These are phyloP conservation scores for Geranium incanum DNA, from an alignment of 441 rosid genomes.

Conservation along the genomic window DNA sequence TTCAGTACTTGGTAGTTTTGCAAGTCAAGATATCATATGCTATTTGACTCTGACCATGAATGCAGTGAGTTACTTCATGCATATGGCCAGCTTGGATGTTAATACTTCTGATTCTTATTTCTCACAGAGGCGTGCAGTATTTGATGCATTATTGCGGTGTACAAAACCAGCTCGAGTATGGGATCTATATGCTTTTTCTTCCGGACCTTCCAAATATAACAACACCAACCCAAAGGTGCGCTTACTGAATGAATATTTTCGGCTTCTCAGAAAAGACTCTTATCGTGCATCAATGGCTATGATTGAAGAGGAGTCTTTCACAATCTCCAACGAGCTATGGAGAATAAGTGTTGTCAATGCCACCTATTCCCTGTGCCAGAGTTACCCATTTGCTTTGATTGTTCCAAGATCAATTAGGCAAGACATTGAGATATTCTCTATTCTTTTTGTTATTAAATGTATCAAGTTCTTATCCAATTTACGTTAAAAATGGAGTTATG, in stretches of 20 bases:
- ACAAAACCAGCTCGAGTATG: conserved; percentile 59
- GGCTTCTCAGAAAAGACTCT: conserved; percentile 68
- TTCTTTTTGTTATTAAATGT: conserved; percentile 6
- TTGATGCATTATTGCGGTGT: conserved; percentile 55
- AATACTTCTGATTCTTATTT: conserved; percentile 20
- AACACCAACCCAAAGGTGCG: conserved; percentile 74
- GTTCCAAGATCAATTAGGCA: conserved; percentile 82
- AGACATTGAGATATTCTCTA: conserved; percentile 25
- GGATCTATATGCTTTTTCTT: conserved; percentile 85
- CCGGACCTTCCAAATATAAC: conserved; percentile 63
- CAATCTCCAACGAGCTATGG: conserved; percentile 73
- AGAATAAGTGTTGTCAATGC: conserved; percentile 72
- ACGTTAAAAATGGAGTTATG: conserved; percentile 15
- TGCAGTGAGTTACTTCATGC: conserved; percentile 4
- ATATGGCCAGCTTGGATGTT: conserved; percentile 15
- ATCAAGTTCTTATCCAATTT: conserved; percentile 6
- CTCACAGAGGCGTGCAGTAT: conserved; percentile 68
- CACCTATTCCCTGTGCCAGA: conserved; percentile 63
- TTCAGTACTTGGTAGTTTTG: not conserved
- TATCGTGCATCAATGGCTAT: conserved; percentile 51
- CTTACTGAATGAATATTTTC: conserved; percentile 85
- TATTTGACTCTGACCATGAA: not conserved
- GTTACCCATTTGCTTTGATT: conserved; percentile 87
- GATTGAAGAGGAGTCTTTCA: conserved; percentile 66
- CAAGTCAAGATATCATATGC: not conserved